Evolutionary conservation across 108 stramenopile species (phyloP), one percentile per base, ranked within the genome.

Genomic region (Nannochloropsis salina): DNA sequence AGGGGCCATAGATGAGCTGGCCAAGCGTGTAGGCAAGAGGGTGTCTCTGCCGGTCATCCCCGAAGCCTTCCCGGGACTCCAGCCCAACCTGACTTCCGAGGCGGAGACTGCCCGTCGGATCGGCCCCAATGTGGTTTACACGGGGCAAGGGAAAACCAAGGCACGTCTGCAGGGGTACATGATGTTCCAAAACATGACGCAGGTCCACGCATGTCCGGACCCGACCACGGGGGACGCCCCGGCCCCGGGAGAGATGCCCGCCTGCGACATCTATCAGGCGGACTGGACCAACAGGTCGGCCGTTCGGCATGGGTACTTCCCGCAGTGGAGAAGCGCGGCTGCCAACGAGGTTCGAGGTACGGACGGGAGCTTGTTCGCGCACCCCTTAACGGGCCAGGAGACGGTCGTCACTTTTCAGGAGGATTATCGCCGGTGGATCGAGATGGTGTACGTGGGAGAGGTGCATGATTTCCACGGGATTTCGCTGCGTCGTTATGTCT

Each of bases 41-140:
- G n/a, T 74, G 20, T 15, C 61, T n/a, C 61, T 74, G 20, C 61
- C 61, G 20, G 61, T 74, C 61, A n/a, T 74, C 8, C 61, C 61
- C 61, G 61, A 74, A 74, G 61, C 61, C 5, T 74, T 74, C 6
- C 61, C 61, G 20, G 61, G 61, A 15, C 61, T 74, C 8, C 61
- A 74, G n/a, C 61, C 61, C 61, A 74, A 74, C 61, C 61, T 74
- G 20, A 74, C 61, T n/a, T 74, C 61, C 61, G 61, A 74, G 61
- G 61, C 61, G 15, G 61, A 74, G n/a, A 74, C 61, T n/a, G 4
- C 8, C 61, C 61, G 61, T 74, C 61, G 61, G 20, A 6, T 74
- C 8, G 61, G 61, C 20, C 61, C 61, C 2, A 74, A 74, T 74
- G n/a, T 74, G 4, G 61, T 74, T n/a, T 74, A 74, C 6, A 74